phyloP scores from a whole-genome alignment of 164 flowering plant species.

The Liriodendron chinense region DNA sequence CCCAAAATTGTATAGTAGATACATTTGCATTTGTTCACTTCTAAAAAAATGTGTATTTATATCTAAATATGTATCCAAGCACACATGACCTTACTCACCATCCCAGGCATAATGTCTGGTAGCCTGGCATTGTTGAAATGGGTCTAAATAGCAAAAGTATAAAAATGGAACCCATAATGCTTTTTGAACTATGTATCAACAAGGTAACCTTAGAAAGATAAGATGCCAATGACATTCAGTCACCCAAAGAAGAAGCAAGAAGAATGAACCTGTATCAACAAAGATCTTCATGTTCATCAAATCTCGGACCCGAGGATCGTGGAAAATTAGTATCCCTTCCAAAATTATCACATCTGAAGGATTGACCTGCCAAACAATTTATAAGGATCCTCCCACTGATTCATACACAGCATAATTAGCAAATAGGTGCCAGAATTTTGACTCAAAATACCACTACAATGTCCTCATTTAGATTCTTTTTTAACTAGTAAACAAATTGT shows the following conservation, averaged over 20 bases:
- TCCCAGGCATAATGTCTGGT: neutral
- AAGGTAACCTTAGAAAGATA: neutral
- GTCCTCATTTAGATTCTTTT: no score
- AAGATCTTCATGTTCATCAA: slow-evolving; percentile 98
- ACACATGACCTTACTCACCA: neutral
- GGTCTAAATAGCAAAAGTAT: neutral
- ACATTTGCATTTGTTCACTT: no score
- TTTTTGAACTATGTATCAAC: neutral
- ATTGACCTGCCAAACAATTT: slow-evolving; percentile 62
- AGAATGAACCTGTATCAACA: slow-evolving; percentile 88
- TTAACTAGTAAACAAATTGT: no score
- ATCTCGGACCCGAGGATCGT: slow-evolving; percentile 86
- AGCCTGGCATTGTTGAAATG: neutral
- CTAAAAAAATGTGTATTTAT: no score
- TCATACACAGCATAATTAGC: neutral
- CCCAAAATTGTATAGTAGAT: no score
- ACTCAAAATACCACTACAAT: no score
- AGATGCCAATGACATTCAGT: neutral
- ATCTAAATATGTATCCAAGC: neutral
- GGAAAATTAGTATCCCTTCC: slow-evolving; percentile 94
- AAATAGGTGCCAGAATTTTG: no score
- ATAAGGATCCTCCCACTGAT: neutral
- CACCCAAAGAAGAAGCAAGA: slow-evolving; percentile 3
- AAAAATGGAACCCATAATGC: neutral
- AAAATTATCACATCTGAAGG: slow-evolving; percentile 93